Evolutionary conservation across 352 stramenopile species (phyloP), one percentile per base, ranked within the genome.

Genomic region (Plasmopara halstedii): DNA sequence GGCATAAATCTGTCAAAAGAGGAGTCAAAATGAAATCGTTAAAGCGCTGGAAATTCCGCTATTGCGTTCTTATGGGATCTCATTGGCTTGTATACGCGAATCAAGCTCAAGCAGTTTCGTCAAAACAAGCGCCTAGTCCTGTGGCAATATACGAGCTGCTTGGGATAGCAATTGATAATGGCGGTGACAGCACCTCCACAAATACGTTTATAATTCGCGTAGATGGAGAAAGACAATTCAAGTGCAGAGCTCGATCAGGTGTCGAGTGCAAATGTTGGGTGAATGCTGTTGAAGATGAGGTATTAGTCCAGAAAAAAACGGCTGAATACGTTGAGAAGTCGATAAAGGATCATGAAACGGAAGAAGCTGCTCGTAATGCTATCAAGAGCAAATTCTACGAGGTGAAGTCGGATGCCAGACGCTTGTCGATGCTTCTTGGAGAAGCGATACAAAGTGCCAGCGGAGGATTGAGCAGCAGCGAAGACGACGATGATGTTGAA

Each of bases 61-160:
- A 88, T 44, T 80, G 68, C 17, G 79, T 86, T 19, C 54, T 90
- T 22, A 63, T 90, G 44, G 71, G 73, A 6, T 71, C 72, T 15
- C 68, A 88, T 45, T 82, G 73, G 69, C 56, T 90, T 6, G 54
- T 88, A 31, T 90, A 87, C 29, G 70, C 82, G 29, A 80, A 50
- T 6, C 79, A 90, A 42, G 46, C 69, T 11, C 62, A 88, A 20
- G 78, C 74, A 0, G 42, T 77, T 34, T 47, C 52, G 7, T 56
- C 56, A 4, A 44, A 20, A 3, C 38, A 63, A 44, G 50, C 55
- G 3, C 42, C 50, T 0, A 57, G 50, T 6, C 56, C 78, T 2
- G 51, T 83, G 9, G 63, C 68, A 3, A 73, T 86, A 15, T 67
- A 83, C 21, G 73, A 89, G 27, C 53, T 89, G 0, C n/a, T 66